Evolutionary conservation across 495 filamentous ascomycete species (phyloP).

Genomic region (Aspergillus funiculosus): DNA sequence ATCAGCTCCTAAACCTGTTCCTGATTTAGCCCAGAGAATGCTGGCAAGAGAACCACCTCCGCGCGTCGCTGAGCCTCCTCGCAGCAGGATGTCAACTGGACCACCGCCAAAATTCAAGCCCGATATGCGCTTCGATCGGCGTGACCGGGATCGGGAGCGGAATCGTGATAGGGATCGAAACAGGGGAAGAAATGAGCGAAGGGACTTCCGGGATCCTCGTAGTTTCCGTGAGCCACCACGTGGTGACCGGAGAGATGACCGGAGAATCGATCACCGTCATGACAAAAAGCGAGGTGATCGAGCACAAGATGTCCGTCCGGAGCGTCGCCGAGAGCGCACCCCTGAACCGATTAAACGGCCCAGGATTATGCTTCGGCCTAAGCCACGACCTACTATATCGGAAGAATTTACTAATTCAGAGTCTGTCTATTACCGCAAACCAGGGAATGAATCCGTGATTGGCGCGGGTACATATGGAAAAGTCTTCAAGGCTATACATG

Average conservation of each 20-base stretch:
- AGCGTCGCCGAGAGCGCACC: constrained; percentile 38
- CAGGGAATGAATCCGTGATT: constrained; percentile 89
- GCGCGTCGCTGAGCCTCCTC: constrained; percentile 35
- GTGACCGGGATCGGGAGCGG: constrained; percentile 39
- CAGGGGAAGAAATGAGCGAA: constrained; percentile 34
- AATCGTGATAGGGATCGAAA: constrained; percentile 40
- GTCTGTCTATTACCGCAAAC: constrained; percentile 86
- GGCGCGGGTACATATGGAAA: constrained; percentile 95
- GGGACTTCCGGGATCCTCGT: constrained; percentile 42
- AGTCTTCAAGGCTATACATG: constrained; percentile 96
- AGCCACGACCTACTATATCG: constrained; percentile 62
- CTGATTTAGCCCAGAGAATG: constrained; percentile 64
- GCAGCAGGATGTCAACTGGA: constrained; percentile 32
- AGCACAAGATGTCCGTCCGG: constrained; percentile 31
- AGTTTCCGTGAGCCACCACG: constrained; percentile 44
- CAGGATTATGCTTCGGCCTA: constrained; percentile 63
- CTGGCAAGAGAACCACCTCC: constrained; percentile 48
- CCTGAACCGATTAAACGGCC: constrained; percentile 55
- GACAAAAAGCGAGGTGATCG: constrained; percentile 34
- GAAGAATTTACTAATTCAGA: constrained; percentile 68
- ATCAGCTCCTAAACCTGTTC: constrained; percentile 57
- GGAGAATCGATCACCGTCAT: constrained; percentile 35
- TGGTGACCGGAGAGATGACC: constrained; percentile 42
- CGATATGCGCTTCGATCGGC: constrained; percentile 38
- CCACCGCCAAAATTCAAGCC: constrained; percentile 40